phyloP scores from a whole-genome alignment of 116 monocot species.

The Phalaenopsis hybrid region DNA sequence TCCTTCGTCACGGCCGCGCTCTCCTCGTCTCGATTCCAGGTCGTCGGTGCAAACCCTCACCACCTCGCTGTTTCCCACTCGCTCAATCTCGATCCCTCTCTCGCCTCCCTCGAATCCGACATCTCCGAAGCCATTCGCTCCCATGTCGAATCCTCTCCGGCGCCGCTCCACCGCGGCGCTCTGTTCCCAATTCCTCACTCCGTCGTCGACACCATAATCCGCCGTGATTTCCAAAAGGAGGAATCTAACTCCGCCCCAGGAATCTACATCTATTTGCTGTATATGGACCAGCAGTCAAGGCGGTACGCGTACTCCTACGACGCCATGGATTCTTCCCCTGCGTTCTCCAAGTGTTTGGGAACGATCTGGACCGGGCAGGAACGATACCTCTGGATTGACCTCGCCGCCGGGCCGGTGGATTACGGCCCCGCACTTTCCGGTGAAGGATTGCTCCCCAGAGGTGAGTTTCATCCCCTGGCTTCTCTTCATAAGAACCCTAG shows the following conservation, averaged over 20 bases:
- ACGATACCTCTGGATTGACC: conserved; percentile 82
- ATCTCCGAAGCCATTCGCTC: conserved; percentile 42
- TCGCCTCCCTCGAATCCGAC: conserved; percentile 19
- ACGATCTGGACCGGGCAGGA: conserved; percentile 53
- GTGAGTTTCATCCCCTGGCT: conserved; percentile 82
- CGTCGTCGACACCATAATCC: conserved; percentile 47
- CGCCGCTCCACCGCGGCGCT: conserved; percentile 43
- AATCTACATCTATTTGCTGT: conserved; percentile 61
- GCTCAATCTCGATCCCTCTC: conserved; percentile 40
- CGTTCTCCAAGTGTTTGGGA: conserved; percentile 62
- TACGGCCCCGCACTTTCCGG: conserved; percentile 84
- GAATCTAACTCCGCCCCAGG: conserved; percentile 30
- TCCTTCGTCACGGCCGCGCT: conserved; percentile 40
- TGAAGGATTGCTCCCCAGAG: conserved; percentile 71
- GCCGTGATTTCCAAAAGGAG: conserved; percentile 33
- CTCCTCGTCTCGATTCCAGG: conserved; percentile 39
- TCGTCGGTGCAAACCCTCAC: conserved; percentile 30
- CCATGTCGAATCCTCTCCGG: conserved; percentile 39
- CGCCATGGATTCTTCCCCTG: conserved; percentile 25
- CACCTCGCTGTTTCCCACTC: conserved; percentile 42
- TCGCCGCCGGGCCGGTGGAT: conserved; percentile 75
- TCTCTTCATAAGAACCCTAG: conserved; percentile 46
- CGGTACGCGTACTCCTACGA: conserved; percentile 65
- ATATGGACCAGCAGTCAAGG: conserved; percentile 34
- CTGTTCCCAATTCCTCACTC: conserved; percentile 61